Base-by-base conservation (phyloP, 768 basidiomycete species). In the Nidularia pulvinata region DNA sequence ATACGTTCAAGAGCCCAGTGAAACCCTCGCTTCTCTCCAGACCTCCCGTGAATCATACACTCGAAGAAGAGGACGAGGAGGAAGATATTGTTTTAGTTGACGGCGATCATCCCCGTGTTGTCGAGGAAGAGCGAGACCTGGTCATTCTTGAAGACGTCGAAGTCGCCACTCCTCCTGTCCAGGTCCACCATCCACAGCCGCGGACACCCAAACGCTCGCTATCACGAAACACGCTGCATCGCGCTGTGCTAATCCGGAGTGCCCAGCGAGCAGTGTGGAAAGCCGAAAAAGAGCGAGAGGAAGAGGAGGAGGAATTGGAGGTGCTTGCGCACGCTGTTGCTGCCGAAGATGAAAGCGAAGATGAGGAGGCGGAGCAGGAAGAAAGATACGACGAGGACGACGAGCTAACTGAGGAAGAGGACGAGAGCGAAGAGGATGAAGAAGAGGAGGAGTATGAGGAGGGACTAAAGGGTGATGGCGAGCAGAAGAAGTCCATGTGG, bases 91-190 rank as follows among this genome's bases (percentile, higher is more conserved):
- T 87, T 1, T 74, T 89, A 3, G 88, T 88, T 0, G 82, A 89
- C 34, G 85, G 84, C 19, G 74, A 86, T 51, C 71, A 82, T 57
- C 87, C 88, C 3, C 79, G 80, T 13, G 86, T 90, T 6, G 79
- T 89, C 0, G 82, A 89, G 59, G 87, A 88, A 53, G 88, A 84
- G 33, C 76, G 73, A 49, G 89, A 88, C 54, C 80, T 90, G 35
- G 78, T 90, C 43, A 88, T 91, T 52, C 70, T 90, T 14, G 89
- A 91, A 62, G 82, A 85, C 50, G 79, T 88, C n/a, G 77, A 80
- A 6, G 56, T 65, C 25, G 52, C 57, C 32, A 16, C 54, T 39
- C 33, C 57, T 30, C 62, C 56, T 30, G 59, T 50, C 44, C 59
- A 48, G 48, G 54, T 13, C 47, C 57, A 45, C 59, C 55, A 36